Evolutionary conservation across 163 green algal species (phyloP).

Genomic region (Coccomyxa subellipsoidea): DNA sequence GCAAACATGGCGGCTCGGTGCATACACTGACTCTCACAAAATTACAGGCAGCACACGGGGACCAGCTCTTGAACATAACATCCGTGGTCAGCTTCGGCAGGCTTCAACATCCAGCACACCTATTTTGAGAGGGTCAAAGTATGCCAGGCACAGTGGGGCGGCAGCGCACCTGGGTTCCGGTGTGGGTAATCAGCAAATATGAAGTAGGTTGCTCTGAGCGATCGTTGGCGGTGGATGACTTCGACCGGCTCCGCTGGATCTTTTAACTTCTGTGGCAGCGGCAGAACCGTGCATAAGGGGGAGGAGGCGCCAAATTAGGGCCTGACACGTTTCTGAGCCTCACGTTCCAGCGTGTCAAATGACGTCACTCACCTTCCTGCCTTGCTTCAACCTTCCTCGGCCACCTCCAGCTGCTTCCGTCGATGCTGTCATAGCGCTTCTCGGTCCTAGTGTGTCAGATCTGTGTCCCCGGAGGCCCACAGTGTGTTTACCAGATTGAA

Average conservation of each 20-base stretch:
- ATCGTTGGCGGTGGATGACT: neutral
- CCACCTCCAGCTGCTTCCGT: too few species aligned
- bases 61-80: neutral
- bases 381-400: too few species aligned
- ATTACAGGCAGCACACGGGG: neutral
- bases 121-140: neutral
- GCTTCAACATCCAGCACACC: neutral
- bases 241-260: neutral
- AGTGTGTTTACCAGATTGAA: too few species aligned
- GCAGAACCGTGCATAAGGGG: neutral
- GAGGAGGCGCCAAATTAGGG: neutral
- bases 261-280: neutral
- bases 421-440: too few species aligned
- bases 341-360: neutral
- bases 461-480: too few species aligned
- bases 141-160: neutral
- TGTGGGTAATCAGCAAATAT: neutral
- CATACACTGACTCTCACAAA: neutral
- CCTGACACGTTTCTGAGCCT: neutral
- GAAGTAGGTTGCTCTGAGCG: neutral
- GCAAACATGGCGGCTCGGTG: neutral
- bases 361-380: too few species aligned
- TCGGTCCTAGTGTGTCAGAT: too few species aligned
- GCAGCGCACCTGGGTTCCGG: neutral
- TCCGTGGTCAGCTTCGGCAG: neutral